phyloP scores from a whole-genome alignment of 2,329 filamentous ascomycete genomes.

The Verticillium nubilum region DNA sequence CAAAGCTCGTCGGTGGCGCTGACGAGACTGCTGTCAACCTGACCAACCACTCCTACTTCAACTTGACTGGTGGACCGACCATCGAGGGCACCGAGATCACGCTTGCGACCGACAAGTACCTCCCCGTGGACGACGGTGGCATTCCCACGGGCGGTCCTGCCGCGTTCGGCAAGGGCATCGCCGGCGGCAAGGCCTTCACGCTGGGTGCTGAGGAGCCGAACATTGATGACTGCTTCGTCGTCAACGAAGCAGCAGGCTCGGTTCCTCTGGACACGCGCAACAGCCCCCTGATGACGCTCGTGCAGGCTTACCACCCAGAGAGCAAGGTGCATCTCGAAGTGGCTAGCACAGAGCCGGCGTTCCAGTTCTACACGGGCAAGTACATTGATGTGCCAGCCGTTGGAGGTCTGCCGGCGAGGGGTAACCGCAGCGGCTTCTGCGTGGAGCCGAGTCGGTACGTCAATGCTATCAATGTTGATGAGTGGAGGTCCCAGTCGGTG shows the following conservation, averaged over 20 bases:
- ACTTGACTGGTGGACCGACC: conserved; percentile 47
- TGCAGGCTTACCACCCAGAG: conserved; percentile 67
- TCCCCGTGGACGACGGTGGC: conserved; percentile 65
- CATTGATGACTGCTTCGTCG: conserved; percentile 87
- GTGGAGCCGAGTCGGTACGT: conserved; percentile 90
- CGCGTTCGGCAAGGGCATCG: conserved; percentile 55
- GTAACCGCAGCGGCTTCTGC: conserved; percentile 73
- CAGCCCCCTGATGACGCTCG: conserved; percentile 59
- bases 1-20: conserved; percentile 68
- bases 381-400: conserved; percentile 71
- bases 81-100: conserved; percentile 60
- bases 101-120: conserved; percentile 58
- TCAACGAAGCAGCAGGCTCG: conserved; percentile 55
- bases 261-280: conserved; percentile 63
- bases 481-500: conserved; percentile 73
- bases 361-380: conserved; percentile 94
- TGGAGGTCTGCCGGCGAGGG: conserved; percentile 57
- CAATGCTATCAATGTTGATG: conserved; percentile 76
- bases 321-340: conserved; percentile 80
- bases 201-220: conserved; percentile 67
- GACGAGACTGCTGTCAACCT: conserved; percentile 91
- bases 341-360: conserved; percentile 86
- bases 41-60: conserved; percentile 90
- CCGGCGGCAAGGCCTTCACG: conserved; percentile 62
- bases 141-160: conserved; percentile 69